Evolutionary conservation across 805 yeast genomes (phyloP), one percentile per base, ranked within the genome.

Genomic region (Helenozyma baotianmanensis): DNA sequence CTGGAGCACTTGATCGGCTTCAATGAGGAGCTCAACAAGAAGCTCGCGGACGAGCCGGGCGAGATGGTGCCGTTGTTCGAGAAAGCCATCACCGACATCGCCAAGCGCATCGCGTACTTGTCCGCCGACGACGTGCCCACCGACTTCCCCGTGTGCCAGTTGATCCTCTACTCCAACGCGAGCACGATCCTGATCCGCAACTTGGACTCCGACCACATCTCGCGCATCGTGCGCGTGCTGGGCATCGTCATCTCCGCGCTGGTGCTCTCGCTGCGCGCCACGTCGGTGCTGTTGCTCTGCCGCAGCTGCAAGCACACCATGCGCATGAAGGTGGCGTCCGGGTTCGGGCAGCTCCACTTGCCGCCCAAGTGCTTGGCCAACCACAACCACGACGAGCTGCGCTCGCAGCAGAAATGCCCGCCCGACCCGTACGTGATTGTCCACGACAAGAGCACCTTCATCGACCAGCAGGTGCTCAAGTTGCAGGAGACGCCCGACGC

Each of bases 401-500:
- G 77, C 3, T 67, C 75, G 21, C 68, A 58, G 42, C 70, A 68
- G 14, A 64, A 68, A 39, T 92, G 99, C 64, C 95, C 96, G 1
- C 76, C 80, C 10, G 96, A 90, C 48, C 98, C 99, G 2, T 92
- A 88, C 51, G 75, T 85, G 23, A 84, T 92, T 39, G 88, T 86
- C 19, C 98, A 92, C 60, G 97, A 92, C 56, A 84, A 86, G 53
- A 87, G 96, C 2, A 68, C 76, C n/a, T 92, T 89, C 58, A 81
- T 92, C 33, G 97, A 92, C 61, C 97, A 94, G 56, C 99, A 92
- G 61, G 79, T 82, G 19, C 71, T 92, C 51, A 92, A 92, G 58
- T 70, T 92, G 36, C 99, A 92, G 59, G 98, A 92, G 57, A 72
- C 92, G n/a, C 97, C 97, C 9, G 99, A 92, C 57, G 85, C 85